These are phyloP conservation scores for Allium sativum DNA, from an alignment of 106 monocot genomes.

Conservation along the genomic window DNA sequence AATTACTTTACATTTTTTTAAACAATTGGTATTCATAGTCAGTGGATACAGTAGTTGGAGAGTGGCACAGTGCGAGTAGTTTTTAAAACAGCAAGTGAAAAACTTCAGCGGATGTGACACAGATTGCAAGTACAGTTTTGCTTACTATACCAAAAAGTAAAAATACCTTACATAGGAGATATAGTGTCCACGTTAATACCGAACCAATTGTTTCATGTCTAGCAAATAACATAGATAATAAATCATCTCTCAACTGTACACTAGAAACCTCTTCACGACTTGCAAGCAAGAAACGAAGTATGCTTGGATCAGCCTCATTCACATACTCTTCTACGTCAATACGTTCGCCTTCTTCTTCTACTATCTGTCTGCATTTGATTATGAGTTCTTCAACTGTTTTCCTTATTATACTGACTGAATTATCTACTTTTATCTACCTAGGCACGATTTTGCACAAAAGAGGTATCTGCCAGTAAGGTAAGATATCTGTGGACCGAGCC, in stretches of 20 bases:
- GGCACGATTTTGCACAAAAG: slow-evolving; percentile 74
- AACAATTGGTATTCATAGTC: no score
- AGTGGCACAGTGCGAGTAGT: no score
- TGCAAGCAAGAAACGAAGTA: slow-evolving; percentile 89
- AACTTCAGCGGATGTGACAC: no score
- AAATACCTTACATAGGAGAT: slow-evolving; percentile 91
- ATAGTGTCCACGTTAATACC: slow-evolving; percentile 91
- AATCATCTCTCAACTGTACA: slow-evolving; percentile 79
- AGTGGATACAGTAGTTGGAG: no score
- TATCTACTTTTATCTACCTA: slow-evolving; percentile 92
- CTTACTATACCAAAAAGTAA: not conserved
- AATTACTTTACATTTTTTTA: no score
- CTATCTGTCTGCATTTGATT: slow-evolving; percentile 75
- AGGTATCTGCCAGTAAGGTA: slow-evolving; percentile 91
- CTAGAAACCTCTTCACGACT: slow-evolving; percentile 98
- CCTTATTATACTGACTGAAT: slow-evolving; percentile 66
- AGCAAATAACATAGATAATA: slow-evolving; percentile 95
- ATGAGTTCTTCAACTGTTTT: slow-evolving; percentile 91
- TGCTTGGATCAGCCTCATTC: slow-evolving; percentile 94
- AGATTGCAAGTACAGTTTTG: no score
- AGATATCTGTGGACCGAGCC: slow-evolving; percentile 83
- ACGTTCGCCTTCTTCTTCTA: slow-evolving; percentile 83
- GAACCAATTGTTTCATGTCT: slow-evolving; percentile 98
- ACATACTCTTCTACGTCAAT: slow-evolving; percentile 90
- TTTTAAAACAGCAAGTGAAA: no score